These are phyloP conservation scores for Podila minutissima DNA, from an alignment of 192 early-diverging fungal species.

Conservation along the genomic window DNA sequence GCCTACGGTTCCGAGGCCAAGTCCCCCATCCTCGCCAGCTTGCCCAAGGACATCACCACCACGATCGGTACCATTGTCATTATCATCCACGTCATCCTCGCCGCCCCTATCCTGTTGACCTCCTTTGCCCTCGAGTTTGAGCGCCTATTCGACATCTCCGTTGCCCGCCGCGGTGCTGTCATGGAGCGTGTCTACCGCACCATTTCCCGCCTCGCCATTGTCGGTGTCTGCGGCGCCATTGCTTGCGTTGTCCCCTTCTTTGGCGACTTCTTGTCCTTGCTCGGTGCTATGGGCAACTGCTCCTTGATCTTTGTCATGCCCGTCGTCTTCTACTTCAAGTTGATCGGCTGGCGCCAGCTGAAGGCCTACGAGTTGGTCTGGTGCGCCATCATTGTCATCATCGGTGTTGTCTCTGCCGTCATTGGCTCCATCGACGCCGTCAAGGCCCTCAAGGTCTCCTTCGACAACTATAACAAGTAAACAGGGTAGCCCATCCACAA, in stretches of 20 bases:
- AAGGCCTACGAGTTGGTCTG: slow-evolving; percentile 54
- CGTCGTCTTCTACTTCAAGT: slow-evolving; percentile 72
- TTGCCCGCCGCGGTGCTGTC: slow-evolving; percentile 44
- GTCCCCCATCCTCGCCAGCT: slow-evolving; percentile 74
- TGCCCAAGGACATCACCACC: slow-evolving; percentile 62
- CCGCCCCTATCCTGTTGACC: slow-evolving; percentile 76
- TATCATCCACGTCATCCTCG: slow-evolving; percentile 77
- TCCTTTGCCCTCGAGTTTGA: slow-evolving; percentile 76
- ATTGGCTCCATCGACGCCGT: slow-evolving; percentile 70
- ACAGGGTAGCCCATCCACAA: not conserved
- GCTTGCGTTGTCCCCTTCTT: slow-evolving; percentile 78
- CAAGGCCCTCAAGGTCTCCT: slow-evolving; percentile 58
- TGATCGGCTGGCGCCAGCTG: slow-evolving; percentile 65
- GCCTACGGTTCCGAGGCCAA: slow-evolving; percentile 71
- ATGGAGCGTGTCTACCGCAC: slow-evolving; percentile 62
- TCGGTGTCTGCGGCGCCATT: slow-evolving; percentile 58
- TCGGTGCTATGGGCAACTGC: slow-evolving; percentile 77
- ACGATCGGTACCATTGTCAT: slow-evolving; percentile 71
- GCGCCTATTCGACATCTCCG: slow-evolving; percentile 64
- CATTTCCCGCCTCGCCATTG: slow-evolving; percentile 60
- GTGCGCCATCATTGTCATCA: slow-evolving; percentile 56
- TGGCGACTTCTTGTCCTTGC: slow-evolving; percentile 74
- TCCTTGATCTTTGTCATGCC: slow-evolving; percentile 83
- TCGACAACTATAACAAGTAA: not conserved
- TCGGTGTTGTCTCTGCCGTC: slow-evolving; percentile 67